Percentiles rank a stretch among this genome's conserved stretches.
These are phyloP conservation scores for Scenedesmus sp. DNA, from an alignment of 163 green algal species.

Conservation along the genomic window DNA sequence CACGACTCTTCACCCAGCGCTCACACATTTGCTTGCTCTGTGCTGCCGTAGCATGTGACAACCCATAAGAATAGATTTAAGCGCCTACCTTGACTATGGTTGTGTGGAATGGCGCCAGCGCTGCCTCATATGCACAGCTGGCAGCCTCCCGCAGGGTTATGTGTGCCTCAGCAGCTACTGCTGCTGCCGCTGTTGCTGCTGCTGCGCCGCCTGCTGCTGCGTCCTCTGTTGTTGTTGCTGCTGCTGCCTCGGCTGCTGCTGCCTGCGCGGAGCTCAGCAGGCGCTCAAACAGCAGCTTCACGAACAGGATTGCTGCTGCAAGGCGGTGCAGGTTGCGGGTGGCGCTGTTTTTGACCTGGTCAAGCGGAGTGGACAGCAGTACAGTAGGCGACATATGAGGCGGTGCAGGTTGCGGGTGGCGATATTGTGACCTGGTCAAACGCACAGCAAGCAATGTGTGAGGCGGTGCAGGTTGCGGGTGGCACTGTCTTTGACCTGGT, in stretches of 20 bases:
- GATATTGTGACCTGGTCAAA: too few relatives aligned
- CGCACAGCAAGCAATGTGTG: too few relatives aligned
- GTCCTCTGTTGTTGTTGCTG: neutral
- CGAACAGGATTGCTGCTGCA: conserved; percentile 41
- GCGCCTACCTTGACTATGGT: conserved; percentile 11
- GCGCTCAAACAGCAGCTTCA: conserved; percentile 51
- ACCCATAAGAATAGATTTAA: neutral
- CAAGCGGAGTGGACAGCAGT: neutral
- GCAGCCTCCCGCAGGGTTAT: conserved; percentile 40
- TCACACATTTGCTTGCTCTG: too few relatives aligned
- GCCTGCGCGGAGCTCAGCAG: conserved; percentile 27
- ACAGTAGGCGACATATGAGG: neutral
- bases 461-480: conserved; percentile 53
- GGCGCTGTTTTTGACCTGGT: conserved; percentile 50
- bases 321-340: conserved; percentile 53
- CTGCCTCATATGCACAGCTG: conserved; percentile 29
- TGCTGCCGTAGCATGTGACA: too few relatives aligned
- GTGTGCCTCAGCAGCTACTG: neutral
- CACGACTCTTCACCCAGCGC: too few relatives aligned
- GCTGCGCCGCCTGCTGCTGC: neutral
- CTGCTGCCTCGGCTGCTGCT: conserved; percentile 10
- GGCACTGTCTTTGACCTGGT: conserved; percentile 49
- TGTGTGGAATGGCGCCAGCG: conserved; percentile 50
- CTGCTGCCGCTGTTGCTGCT: neutral
- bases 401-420: neutral